These are phyloP conservation scores for Aspergillus puulaauensis DNA, from an alignment of 2,329 filamentous ascomycete species.

Conservation along the genomic window DNA sequence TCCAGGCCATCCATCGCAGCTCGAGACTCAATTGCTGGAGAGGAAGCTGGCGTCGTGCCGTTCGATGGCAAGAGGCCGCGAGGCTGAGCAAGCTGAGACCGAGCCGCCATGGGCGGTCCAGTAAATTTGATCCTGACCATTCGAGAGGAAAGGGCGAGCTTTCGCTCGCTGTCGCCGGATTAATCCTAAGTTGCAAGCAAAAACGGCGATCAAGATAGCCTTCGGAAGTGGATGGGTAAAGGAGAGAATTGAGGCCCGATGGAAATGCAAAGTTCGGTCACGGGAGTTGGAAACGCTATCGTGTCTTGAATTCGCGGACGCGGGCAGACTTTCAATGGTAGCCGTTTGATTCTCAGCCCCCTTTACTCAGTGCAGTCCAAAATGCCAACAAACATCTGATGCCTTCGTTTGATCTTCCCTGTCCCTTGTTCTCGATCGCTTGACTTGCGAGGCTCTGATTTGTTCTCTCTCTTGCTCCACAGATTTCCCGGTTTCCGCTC, in stretches of 20 bases:
- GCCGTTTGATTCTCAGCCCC: background rate
- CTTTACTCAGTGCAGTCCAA: conserved; percentile 4
- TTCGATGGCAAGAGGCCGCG: conserved; percentile 4
- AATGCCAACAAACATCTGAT: background rate
- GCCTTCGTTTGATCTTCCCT: background rate
- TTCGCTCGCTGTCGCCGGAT: background rate
- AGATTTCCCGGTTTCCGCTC: background rate
- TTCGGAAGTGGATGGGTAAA: background rate
- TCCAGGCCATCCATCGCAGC: conserved; percentile 10
- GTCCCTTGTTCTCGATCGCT: background rate
- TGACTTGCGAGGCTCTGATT: background rate
- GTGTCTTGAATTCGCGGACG: background rate
- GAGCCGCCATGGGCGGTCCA: conserved; percentile 18
- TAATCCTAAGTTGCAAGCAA: background rate
- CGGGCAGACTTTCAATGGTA: background rate
- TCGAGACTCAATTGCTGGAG: conserved; percentile 15
- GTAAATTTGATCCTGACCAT: conserved; percentile 28
- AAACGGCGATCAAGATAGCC: background rate
- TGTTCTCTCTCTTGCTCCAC: background rate
- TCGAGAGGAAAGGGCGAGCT: background rate
- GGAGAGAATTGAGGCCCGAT: conserved; percentile 3
- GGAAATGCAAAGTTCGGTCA: conserved; percentile 16
- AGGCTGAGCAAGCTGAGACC: conserved; percentile 17
- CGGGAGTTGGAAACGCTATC: conserved; percentile 12
- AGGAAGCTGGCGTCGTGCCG: conserved; percentile 6